phyloP scores from a whole-genome alignment of 164 flowering plant genomes.

The Houttuynia cordata region DNA sequence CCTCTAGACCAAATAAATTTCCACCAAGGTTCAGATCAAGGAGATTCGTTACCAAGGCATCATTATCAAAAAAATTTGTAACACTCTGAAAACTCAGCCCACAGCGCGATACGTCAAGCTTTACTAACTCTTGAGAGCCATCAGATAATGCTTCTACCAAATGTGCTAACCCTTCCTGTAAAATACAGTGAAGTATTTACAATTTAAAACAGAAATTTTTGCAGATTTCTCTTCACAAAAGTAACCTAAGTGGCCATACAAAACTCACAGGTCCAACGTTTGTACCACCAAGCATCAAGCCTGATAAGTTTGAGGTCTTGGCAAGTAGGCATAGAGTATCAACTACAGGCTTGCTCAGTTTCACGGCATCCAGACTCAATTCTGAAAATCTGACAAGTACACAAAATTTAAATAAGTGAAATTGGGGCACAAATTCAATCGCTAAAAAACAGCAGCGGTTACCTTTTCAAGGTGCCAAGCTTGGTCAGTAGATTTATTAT shows the following conservation, averaged over 20 bases:
- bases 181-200: neutral
- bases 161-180: conserved; percentile 58
- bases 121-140: conserved; percentile 49
- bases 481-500: conserved; percentile 45
- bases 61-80: conserved; percentile 17
- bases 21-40: conserved; percentile 71
- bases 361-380: conserved; percentile 58
- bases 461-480: conserved; percentile 64
- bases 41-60: conserved; percentile 27
- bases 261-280: conserved; percentile 66
- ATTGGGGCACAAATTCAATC: neutral
- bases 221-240: too few species aligned
- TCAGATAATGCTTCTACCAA: conserved; percentile 43
- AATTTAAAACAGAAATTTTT: neutral
- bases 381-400: conserved; percentile 53
- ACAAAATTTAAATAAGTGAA: neutral
- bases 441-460: neutral
- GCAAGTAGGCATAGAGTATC: conserved; percentile 66
- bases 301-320: conserved; percentile 43
- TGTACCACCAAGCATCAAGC: conserved; percentile 59
- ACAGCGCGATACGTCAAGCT: conserved; percentile 72
- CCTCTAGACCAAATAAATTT: conserved; percentile 56
- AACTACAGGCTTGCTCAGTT: conserved; percentile 52
- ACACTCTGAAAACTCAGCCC: conserved; percentile 37
- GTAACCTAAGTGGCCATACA: neutral